phyloP scores from a whole-genome alignment of 2,329 filamentous ascomycete species.

The Claviceps quebecensis region DNA sequence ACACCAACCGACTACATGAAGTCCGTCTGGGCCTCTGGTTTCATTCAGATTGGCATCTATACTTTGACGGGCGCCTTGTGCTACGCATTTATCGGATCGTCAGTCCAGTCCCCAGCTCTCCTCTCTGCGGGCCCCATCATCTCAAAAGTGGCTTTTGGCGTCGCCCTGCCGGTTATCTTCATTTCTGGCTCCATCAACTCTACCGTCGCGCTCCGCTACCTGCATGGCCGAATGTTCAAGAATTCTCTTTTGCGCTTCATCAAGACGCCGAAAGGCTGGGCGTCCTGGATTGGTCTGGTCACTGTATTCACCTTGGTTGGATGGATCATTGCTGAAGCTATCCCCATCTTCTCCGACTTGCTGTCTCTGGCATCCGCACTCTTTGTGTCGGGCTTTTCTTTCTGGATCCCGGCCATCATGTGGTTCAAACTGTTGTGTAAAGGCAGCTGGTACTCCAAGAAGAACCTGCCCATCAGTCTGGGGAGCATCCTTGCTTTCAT shows the following conservation, averaged over 20 bases:
- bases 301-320: slow-evolving; percentile 43
- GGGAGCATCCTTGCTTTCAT: slow-evolving; percentile 10
- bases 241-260: slow-evolving; percentile 29
- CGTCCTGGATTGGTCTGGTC: slow-evolving; percentile 45
- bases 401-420: slow-evolving; percentile 26
- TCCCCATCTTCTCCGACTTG: slow-evolving; percentile 57
- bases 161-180: slow-evolving; percentile 59
- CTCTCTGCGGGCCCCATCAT: slow-evolving; percentile 45
- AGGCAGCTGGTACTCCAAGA: slow-evolving; percentile 12
- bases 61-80: slow-evolving; percentile 51
- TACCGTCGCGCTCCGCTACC: slow-evolving; percentile 27
- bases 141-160: slow-evolving; percentile 53
- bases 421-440: slow-evolving; percentile 25
- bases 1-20: slow-evolving; percentile 32
- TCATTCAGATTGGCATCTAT: slow-evolving; percentile 50
- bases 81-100: slow-evolving; percentile 52
- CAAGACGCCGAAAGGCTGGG: slow-evolving; percentile 34
- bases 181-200: slow-evolving; percentile 60
- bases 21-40: slow-evolving; percentile 48
- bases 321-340: slow-evolving; percentile 57
- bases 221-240: slow-evolving; percentile 31
- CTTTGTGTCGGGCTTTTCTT: slow-evolving; percentile 28
- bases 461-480: slow-evolving; percentile 12
- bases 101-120: slow-evolving; percentile 52
- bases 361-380: slow-evolving; percentile 38